Base-by-base conservation (phyloP, 2,329 filamentous ascomycete species). In the Fusarium goolgardi region DNA sequence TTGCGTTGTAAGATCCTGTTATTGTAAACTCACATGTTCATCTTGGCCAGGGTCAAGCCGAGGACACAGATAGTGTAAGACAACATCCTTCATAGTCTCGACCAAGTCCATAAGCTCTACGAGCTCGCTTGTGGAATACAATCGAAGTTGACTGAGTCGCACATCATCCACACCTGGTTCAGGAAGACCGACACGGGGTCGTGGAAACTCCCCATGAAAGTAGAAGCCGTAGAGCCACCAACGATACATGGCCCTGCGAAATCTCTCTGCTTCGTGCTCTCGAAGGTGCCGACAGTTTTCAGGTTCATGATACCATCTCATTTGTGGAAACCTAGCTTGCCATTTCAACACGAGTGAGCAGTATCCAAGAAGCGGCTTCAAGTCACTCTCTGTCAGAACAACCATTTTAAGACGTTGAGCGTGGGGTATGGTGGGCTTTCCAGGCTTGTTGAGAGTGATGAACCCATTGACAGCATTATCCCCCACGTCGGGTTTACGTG, bases 201-300 rank as follows among this genome's bases (percentile, higher is more conserved):
- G 74, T 12, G 76, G 79, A 35, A 77, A 75, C 32, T 81, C 80
- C 13, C 81, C 81, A 46, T 87, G 84, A 60, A 86, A 86, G 62
- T 84, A 82, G 34, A 80, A 79, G 9, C 83, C 79, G 64, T 84
- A 87, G 6, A 85, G 77, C 84, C 85, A 86, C 85, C 85, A 88
- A 32, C 79, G 76, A 51, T 85, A 85, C 31, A 87, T 73, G 1
- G 83, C 85, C 63, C 80, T 79, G 7, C 85, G 81, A 51, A 86
- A 78, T 47, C 84, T 80, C n/a, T 74, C 65, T 29, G 78, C 77
- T 69, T 88, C 85, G 27, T 78, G 74, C 0, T 72, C 53, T 10
- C 75, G 74, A 8, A 87, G 77, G 37, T 77, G 78, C 18, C 85
- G 81, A 40, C 82, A 81, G 47, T 82, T 75, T 56, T 82, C 80